Evolutionary conservation across 306 rosid genomes (phyloP), one percentile per base, ranked within the genome.

Genomic region (Mimosa bimucronata): DNA sequence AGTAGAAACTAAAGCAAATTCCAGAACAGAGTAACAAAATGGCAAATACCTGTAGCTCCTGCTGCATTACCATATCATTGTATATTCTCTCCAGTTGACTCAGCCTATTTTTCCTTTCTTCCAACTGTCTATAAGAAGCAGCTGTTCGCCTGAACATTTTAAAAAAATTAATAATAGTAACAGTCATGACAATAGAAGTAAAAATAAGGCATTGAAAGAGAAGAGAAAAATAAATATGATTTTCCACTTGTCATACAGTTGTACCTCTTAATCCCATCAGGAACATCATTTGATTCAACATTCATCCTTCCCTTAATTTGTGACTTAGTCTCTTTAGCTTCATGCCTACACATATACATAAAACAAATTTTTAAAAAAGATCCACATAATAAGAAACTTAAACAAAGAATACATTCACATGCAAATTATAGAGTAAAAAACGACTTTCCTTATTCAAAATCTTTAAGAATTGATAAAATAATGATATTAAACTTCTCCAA

Each of bases 31-130:
- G 44, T 41, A 79, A 60, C 6, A 71, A 75, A 73, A 79, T 61
- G 79, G 75, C 44, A 55, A 76, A 76, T 81, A 94, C 97, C 97
- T 86, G 86, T 71, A 94, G 75, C 85, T 94, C 98, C 82, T 92
- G 88, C 83, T 87, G 75, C 88, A 94, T 73, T 60, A 84, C 71
- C 97, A 92, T 94, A 69, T 92, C 97, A 86, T 46, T 76, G 87
- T 84, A 89, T 40, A 94, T 76, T 79, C 88, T 91, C 88, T 92
- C 93, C 81, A 92, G 77, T 60, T 88, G 88, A 41, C 74, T 70
- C 62, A 85, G 89, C 81, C 97, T 87, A 65, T 8, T 74, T 75
- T 52, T 92, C 91, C 97, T 92, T 72, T 88, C 93, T 83, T 91
- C 93, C 58, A 91, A 77, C 75, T 83, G 91, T 79, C 52, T 81